phyloP scores from a whole-genome alignment of 2,329 filamentous ascomycete genomes.

The Trichophyton rubrum region DNA sequence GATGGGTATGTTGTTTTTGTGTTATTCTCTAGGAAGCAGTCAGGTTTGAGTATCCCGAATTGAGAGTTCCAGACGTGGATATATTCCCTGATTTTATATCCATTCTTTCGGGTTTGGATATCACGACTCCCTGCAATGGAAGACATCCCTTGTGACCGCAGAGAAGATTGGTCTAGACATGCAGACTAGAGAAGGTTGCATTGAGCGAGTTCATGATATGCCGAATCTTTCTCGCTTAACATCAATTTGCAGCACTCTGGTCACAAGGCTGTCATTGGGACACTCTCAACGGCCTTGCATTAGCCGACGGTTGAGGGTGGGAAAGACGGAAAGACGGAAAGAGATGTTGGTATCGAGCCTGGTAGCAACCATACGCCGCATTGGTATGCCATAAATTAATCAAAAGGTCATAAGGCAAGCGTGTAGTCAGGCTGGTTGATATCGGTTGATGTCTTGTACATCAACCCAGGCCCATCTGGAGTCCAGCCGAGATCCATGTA shows the following conservation, averaged over 20 bases:
- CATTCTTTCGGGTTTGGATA: neutral
- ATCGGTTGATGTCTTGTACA: neutral
- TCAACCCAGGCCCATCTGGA: neutral
- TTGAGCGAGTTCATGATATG: neutral
- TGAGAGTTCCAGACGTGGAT: neutral
- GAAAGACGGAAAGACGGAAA: neutral
- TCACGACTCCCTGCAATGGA: neutral
- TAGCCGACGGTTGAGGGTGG: neutral
- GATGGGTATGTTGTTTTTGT: neutral
- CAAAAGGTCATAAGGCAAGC: neutral
- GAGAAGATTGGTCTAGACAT: neutral
- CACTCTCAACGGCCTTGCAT: neutral
- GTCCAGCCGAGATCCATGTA: neutral
- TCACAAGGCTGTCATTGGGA: neutral
- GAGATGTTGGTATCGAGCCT: neutral
- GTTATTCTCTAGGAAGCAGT: neutral
- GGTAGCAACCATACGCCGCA: neutral
- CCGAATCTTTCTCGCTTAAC: neutral
- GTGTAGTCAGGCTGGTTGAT: neutral
- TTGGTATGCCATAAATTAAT: neutral
- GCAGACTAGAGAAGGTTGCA: neutral
- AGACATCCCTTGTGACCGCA: neutral
- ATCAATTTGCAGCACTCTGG: neutral
- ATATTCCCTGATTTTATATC: neutral
- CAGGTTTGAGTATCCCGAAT: neutral